These are phyloP conservation scores for Backusella morwellensis DNA, from an alignment of 192 early-diverging fungal genomes.

Conservation along the genomic window DNA sequence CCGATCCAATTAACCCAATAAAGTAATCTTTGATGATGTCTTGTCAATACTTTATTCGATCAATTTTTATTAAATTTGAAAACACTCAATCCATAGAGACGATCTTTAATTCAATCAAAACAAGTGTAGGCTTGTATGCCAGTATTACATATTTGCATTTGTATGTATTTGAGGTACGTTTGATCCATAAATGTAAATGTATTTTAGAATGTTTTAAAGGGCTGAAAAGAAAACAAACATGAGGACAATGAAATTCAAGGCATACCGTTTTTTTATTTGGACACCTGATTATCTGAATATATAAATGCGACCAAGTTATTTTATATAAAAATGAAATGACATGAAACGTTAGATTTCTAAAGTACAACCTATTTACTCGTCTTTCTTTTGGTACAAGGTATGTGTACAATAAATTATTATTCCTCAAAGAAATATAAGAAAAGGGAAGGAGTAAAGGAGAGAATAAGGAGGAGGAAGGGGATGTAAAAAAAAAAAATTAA, in stretches of 20 bases:
- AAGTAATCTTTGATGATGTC: background rate
- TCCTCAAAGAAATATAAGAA: background rate
- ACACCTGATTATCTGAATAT: background rate
- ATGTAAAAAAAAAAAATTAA: slow-evolving; percentile 9
- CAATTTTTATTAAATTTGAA: background rate
- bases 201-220: background rate
- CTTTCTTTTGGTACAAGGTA: background rate
- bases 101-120: background rate
- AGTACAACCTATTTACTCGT: no score
- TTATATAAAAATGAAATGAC: background rate
- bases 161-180: background rate
- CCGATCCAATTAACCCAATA: slow-evolving; percentile 6
- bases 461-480: background rate
- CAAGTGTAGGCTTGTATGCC: background rate
- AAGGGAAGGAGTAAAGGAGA: background rate
- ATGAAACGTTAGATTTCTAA: background rate
- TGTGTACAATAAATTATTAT: background rate
- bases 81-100: background rate
- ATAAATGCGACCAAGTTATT: background rate
- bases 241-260: background rate
- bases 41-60: slow-evolving; percentile 2
- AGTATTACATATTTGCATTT: background rate
- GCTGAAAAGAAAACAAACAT: background rate
- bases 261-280: background rate
- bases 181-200: background rate